These are phyloP conservation scores for Podospora didyma DNA, from an alignment of 495 filamentous ascomycete species.

Conservation along the genomic window DNA sequence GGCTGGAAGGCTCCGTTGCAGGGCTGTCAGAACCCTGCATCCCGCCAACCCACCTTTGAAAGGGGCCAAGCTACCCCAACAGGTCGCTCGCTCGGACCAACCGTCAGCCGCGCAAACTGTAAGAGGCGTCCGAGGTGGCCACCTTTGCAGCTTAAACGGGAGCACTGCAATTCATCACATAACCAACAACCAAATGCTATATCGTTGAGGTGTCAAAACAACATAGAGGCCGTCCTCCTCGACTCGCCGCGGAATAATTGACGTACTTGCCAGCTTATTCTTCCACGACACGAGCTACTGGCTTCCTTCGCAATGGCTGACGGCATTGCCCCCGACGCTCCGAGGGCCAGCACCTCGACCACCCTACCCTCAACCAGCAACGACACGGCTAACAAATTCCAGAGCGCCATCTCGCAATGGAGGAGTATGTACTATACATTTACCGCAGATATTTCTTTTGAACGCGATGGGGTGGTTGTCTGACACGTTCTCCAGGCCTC, in stretches of 20 bases:
- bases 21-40: not conserved
- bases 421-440: conserved; percentile 59
- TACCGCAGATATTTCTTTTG: not conserved
- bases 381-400: conserved; percentile 82
- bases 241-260: not conserved
- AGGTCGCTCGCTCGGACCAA: conserved; percentile 3
- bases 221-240: not conserved
- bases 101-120: not conserved
- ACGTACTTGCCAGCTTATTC: conserved; percentile 1
- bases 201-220: not conserved
- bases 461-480: conserved; percentile 4
- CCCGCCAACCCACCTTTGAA: not conserved
- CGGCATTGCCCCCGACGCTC: conserved; percentile 16
- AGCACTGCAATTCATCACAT: not conserved
- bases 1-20: not conserved
- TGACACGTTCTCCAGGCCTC: conserved; percentile 57
- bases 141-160: conserved; percentile 9
- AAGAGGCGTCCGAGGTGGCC: conserved; percentile 7
- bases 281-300: not conserved
- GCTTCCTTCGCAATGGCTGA: conserved; percentile 26
- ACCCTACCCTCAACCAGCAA: not conserved
- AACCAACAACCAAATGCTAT: not conserved
- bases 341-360: conserved; percentile 5
- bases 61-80: not conserved
- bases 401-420: conserved; percentile 93